Conservation (phyloP, 108 stramenopile genomes). For the Conticribra guillardii region DNA sequence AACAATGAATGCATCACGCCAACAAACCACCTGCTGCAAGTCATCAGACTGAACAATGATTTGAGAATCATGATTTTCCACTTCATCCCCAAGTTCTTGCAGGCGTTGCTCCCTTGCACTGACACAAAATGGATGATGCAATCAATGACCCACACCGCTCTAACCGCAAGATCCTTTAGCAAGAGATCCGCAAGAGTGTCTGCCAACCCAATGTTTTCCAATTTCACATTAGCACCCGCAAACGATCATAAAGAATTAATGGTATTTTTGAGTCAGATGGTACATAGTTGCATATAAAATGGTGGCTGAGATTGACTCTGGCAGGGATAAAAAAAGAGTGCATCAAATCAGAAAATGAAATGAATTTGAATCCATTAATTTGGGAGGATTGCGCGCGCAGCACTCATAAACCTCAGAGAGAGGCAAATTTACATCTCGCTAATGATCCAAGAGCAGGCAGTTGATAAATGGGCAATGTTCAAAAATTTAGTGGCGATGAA, state of each 20-base stretch:
- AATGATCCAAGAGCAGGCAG: no score
- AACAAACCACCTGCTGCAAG: conserved; percentile 6
- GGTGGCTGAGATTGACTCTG: no score
- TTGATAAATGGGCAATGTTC: no score
- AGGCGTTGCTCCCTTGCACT: conserved; percentile 62
- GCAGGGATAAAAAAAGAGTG: no score
- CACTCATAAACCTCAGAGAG: no score
- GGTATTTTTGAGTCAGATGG: conserved; percentile 80
- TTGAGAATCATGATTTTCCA: conserved; percentile 1
- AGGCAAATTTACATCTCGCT: no score
- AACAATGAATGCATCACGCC: background rate
- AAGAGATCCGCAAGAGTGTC: conserved; percentile 59
- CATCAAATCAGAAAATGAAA: no score
- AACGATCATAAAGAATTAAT: conserved; percentile 74
- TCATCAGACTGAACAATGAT: conserved; percentile 5
- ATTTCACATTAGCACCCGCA: conserved; percentile 45
- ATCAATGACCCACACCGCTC: conserved; percentile 86
- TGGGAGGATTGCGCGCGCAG: no score
- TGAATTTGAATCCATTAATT: no score
- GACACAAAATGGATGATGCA: conserved; percentile 70
- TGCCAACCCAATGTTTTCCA: conserved; percentile 54
- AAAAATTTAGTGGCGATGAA: no score
- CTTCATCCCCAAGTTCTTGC: conserved; percentile 28
- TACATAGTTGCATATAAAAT: no score
- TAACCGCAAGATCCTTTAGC: conserved; percentile 51